These are phyloP conservation scores for Barbatosphaeria neglecta DNA, from an alignment of 495 filamentous ascomycete species.

Conservation along the genomic window DNA sequence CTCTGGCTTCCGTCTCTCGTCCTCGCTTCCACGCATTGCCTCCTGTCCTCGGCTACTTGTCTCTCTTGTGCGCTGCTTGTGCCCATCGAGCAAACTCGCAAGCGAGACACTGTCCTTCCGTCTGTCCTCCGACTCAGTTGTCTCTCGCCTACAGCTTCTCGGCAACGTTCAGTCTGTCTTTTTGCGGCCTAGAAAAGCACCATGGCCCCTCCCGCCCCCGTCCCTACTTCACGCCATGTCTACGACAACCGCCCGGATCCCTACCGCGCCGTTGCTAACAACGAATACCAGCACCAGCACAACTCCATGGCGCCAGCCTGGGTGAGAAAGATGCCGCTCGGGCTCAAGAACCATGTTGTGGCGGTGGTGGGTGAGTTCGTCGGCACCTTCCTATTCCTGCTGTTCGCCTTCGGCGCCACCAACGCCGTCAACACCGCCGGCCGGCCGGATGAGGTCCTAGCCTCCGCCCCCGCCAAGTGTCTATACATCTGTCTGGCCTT, in stretches of 20 bases:
- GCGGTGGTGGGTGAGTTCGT: conserved; percentile 59
- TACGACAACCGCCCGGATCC: not conserved
- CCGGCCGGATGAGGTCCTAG: conserved; percentile 10
- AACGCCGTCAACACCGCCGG: conserved; percentile 52
- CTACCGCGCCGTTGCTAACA: not conserved
- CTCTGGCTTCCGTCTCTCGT: too few relatives aligned
- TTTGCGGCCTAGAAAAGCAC: not conserved
- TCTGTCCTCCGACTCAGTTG: not conserved
- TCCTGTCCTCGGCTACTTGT: too few relatives aligned
- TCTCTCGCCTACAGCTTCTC: too few relatives aligned
- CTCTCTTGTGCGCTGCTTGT: too few relatives aligned
- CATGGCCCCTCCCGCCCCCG: not conserved
- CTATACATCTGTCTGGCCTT: conserved; percentile 64
- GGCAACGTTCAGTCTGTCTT: too few relatives aligned
- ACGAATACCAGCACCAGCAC: too few relatives aligned
- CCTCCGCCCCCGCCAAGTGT: conserved; percentile 31
- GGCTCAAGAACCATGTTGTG: conserved; percentile 35
- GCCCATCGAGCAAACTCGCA: not conserved
- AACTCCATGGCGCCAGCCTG: not conserved
- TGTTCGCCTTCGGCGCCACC: conserved; percentile 70
- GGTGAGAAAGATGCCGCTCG: not conserved
- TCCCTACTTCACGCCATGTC: not conserved
- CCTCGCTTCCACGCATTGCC: too few relatives aligned
- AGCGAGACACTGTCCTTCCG: not conserved
- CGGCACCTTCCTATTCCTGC: conserved; percentile 74